These are phyloP conservation scores for Neurospora hispaniola DNA, from an alignment of 495 filamentous ascomycete species.

Conservation along the genomic window DNA sequence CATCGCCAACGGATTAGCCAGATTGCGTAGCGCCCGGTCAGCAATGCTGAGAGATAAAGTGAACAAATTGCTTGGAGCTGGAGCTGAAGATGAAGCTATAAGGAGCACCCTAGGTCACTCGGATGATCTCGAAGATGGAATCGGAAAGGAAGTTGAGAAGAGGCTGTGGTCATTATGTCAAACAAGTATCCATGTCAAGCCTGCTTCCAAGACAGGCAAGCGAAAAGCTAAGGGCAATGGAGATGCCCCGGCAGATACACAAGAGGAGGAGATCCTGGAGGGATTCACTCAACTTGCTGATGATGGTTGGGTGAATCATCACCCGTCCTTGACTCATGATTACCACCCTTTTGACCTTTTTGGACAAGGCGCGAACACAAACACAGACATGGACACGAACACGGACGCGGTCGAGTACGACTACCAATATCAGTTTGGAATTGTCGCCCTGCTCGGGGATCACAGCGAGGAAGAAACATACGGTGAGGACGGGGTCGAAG, in stretches of 20 bases:
- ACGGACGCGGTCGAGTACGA: not conserved
- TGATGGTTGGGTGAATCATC: not conserved
- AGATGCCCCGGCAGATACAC: not conserved
- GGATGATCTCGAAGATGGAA: not conserved
- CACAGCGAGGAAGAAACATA: not conserved
- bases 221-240: not conserved
- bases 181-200: constrained; percentile 11
- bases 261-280: not conserved
- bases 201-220: not conserved
- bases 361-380: not conserved
- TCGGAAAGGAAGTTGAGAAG: constrained; percentile 3
- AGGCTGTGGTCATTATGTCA: constrained; percentile 19
- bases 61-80: not conserved
- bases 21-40: constrained; percentile 16
- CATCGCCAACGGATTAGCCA: constrained; percentile 14
- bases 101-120: not conserved
- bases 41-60: constrained; percentile 17
- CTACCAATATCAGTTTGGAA: not conserved
- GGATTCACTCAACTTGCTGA: not conserved
- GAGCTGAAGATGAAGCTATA: not conserved
- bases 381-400: not conserved
- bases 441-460: not conserved
- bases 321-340: not conserved
- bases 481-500: not conserved
- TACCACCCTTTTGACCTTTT: not conserved